Conservation (phyloP, 306 rosid genomes). For the Ziziphus jujuba region DNA sequence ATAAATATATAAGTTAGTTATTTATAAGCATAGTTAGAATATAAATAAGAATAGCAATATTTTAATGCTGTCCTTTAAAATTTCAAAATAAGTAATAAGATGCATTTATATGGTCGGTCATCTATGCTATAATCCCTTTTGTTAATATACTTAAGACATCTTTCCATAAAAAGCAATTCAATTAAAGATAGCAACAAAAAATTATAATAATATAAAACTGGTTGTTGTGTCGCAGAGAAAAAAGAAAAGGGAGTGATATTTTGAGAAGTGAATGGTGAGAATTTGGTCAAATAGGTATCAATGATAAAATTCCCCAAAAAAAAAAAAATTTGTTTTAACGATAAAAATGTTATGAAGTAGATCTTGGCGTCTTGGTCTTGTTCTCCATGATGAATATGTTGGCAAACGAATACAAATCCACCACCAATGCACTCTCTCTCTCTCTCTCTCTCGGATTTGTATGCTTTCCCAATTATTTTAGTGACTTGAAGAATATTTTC, state of each 20-base stretch:
- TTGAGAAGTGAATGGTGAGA: neutral
- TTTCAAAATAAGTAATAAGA: too few relatives aligned
- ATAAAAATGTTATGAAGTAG: neutral
- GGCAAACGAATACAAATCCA: constrained; percentile 14
- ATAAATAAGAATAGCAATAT: too few relatives aligned
- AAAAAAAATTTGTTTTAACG: too few relatives aligned
- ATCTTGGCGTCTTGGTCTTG: constrained; percentile 5
- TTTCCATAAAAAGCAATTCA: neutral
- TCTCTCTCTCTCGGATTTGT: constrained; percentile 5
- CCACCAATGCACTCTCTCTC: neutral
- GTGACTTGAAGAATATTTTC: constrained; percentile 5
- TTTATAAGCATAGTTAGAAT: too few relatives aligned
- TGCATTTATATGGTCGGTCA: too few relatives aligned
- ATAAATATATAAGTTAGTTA: too few relatives aligned
- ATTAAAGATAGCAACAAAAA: neutral
- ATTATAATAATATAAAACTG: too few relatives aligned
- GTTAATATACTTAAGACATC: too few relatives aligned
- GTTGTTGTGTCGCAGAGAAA: neutral
- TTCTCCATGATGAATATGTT: constrained; percentile 9
- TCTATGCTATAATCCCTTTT: too few relatives aligned
- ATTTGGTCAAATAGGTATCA: constrained; percentile 16
- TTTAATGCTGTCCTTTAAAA: too few relatives aligned
- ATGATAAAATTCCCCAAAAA: too few relatives aligned
- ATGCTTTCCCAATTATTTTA: neutral
- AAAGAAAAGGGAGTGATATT: neutral